These are phyloP conservation scores for Corchorus olitorius DNA, from an alignment of 345 rosid species.

Conservation along the genomic window DNA sequence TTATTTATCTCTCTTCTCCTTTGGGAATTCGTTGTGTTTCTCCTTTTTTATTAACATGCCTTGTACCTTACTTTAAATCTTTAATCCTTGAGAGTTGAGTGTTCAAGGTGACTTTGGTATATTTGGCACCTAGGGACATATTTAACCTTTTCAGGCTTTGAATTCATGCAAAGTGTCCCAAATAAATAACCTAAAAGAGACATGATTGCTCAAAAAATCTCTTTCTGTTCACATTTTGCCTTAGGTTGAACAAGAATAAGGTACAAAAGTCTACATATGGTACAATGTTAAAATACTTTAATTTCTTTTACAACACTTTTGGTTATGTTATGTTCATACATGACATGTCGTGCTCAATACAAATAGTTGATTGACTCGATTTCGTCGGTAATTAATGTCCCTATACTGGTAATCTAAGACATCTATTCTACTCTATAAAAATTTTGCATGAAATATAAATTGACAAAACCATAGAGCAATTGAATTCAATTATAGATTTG, in stretches of 20 bases:
- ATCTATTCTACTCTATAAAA: too few relatives aligned
- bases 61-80: too few relatives aligned
- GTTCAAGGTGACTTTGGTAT: too few relatives aligned
- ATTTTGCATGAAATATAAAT: too few relatives aligned
- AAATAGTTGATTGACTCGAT: too few relatives aligned
- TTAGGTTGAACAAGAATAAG: neutral
- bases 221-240: neutral
- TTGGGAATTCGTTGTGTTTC: neutral
- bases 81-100: too few relatives aligned
- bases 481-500: neutral
- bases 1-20: neutral
- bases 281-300: too few relatives aligned
- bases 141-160: neutral
- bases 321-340: too few relatives aligned
- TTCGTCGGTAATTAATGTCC: too few relatives aligned
- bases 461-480: neutral
- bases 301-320: too few relatives aligned
- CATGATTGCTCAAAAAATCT: neutral
- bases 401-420: too few relatives aligned
- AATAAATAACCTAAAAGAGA: neutral
- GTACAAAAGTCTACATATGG: neutral
- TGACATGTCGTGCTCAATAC: too few relatives aligned
- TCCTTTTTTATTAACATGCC: neutral
- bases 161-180: neutral
- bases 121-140: neutral